Evolutionary conservation across 306 rosid species (phyloP).

Genomic region (Cucurbita pepo): DNA sequence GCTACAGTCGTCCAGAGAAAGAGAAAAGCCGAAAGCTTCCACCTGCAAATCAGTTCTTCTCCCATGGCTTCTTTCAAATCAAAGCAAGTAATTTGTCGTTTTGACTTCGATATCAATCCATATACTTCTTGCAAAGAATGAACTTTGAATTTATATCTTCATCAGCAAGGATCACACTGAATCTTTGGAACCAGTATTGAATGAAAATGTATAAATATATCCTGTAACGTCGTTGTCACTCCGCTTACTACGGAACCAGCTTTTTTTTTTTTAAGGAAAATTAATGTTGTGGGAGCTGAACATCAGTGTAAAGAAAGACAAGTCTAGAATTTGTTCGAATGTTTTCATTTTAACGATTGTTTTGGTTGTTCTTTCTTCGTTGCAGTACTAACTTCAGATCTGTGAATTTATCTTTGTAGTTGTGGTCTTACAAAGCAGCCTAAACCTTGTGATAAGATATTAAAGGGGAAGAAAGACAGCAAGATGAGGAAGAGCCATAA

Average conservation of each 20-base stretch:
- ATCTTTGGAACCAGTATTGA: too few species aligned
- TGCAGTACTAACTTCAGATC: too few species aligned
- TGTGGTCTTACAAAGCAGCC: too few species aligned
- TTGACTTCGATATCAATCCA: not conserved
- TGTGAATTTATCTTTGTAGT: too few species aligned
- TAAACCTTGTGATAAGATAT: too few species aligned
- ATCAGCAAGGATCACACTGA: not conserved
- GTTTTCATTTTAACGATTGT: not conserved
- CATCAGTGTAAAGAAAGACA: not conserved
- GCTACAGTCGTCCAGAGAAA: slow-evolving; percentile 4
- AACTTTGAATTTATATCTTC: not conserved
- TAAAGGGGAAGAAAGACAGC: too few species aligned
- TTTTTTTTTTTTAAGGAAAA: not conserved
- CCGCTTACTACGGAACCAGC: not conserved
- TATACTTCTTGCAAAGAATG: not conserved
- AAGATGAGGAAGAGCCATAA: too few species aligned
- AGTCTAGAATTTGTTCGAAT: not conserved
- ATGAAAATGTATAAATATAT: not conserved
- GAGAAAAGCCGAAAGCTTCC: slow-evolving; percentile 8
- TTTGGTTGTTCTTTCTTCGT: not conserved
- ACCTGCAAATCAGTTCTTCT: not conserved
- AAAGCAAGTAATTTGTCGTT: not conserved
- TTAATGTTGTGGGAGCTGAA: not conserved
- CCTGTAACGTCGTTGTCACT: not conserved
- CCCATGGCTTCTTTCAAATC: not conserved